Conservation (phyloP, 176 grass and related monocot genomes). For the Triticum monococcum region DNA sequence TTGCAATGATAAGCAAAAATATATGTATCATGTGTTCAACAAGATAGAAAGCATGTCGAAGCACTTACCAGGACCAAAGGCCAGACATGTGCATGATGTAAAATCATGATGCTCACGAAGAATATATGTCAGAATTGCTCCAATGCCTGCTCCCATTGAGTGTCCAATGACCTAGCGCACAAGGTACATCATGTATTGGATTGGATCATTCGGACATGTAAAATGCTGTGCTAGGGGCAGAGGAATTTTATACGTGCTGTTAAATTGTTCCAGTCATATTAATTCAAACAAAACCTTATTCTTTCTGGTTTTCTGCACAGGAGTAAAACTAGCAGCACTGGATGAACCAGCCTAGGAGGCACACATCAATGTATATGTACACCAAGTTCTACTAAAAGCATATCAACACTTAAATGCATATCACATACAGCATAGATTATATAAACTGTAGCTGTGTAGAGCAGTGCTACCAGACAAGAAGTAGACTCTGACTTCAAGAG, state of each 20-base stretch:
- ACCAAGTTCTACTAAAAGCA: not conserved
- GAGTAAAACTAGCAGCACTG: conserved; percentile 11
- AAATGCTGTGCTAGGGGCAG: not conserved
- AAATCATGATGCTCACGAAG: conserved; percentile 70
- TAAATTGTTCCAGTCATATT: not conserved
- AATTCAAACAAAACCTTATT: not conserved
- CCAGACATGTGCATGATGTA: conserved; percentile 64
- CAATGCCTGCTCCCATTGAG: conserved; percentile 85
- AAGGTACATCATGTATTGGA: conserved; percentile 2
- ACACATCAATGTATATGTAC: not conserved
- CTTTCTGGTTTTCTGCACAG: not conserved
- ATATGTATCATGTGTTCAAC: not conserved
- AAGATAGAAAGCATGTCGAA: not conserved
- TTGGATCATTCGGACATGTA: not conserved
- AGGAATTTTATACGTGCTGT: not conserved
- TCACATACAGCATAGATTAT: not conserved
- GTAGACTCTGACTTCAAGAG: not conserved
- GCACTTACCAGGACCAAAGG: conserved; percentile 80
- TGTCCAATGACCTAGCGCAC: conserved; percentile 68
- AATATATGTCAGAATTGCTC: conserved; percentile 81
- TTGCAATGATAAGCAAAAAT: not conserved
- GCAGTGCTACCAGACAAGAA: not conserved
- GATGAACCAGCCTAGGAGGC: not conserved
- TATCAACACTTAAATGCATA: not conserved
- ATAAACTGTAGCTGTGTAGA: not conserved